Evolutionary conservation across 305 asterid species (phyloP), one percentile per base, ranked within the genome.

Genomic region (Petunia hybrid): DNA sequence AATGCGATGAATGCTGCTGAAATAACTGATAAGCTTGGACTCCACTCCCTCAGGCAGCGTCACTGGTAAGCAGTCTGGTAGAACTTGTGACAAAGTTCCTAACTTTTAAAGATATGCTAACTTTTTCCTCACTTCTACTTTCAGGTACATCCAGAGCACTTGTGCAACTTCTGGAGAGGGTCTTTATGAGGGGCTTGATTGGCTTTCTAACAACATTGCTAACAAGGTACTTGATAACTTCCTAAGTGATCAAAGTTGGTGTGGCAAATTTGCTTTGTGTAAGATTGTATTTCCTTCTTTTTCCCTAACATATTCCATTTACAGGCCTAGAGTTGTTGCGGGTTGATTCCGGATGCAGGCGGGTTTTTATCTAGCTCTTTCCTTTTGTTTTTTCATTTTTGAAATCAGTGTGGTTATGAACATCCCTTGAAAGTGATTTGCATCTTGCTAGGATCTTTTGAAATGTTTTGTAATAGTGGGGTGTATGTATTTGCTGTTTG

Each of bases 1-100:
- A 87, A 87, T 84, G 92, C 92, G 80, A 87, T 89, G 92, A 87
- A 84, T 83, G 92, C 92, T 81, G 90, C 90, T 78, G 92, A 89
- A 80, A 87, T 89, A 77, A 89, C 92, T 53, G 90, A 87, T 57
- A 87, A 89, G 83, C 92, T 89, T 64, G 90, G 89, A 75, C 88
- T 89, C 82, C 90, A 87, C 76, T 89, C 92, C 46, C 90, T 89
- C 63, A 65, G 90, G 82, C 92, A 89, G 88, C 92, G 90, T 74
- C 92, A 89, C 85, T 89, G 90, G 92, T 87, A 83, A 61, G n/a
- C 12, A 3, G 70, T 67, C 51, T 8, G 22, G 14, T 64, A 55
- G 12, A 61, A 10, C 51, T 31, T 61, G 81, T n/a, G 65, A 10
- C 82, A 14, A 14, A 31, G 9, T 46, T 0, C 56, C 48, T 70